Conservation (phyloP, 2,329 filamentous ascomycete species). For the Calonectria naviculata region DNA sequence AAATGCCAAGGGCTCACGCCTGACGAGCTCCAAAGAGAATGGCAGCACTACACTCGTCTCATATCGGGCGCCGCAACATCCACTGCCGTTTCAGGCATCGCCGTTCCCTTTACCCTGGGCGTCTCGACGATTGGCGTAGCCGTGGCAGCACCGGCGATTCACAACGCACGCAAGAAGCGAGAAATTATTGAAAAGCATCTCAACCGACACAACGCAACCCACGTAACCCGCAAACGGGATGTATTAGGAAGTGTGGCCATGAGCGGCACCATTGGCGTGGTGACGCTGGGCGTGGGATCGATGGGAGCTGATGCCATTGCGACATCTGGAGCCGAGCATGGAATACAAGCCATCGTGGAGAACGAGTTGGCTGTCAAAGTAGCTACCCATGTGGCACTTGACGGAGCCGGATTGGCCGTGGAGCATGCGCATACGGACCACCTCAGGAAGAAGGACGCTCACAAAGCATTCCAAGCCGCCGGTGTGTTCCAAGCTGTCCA, state of each 20-base stretch:
- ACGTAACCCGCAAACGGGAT: slow-evolving; percentile 53
- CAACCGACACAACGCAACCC: slow-evolving; percentile 44
- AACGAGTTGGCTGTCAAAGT: slow-evolving; percentile 50
- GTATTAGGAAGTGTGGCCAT: slow-evolving; percentile 52
- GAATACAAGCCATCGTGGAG: slow-evolving; percentile 38
- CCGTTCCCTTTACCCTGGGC: slow-evolving; percentile 51
- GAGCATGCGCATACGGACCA: slow-evolving; percentile 50
- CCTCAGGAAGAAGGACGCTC: slow-evolving; percentile 47
- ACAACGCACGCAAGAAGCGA: slow-evolving; percentile 55
- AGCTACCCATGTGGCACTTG: slow-evolving; percentile 49
- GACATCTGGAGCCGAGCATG: slow-evolving; percentile 49
- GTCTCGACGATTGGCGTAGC: slow-evolving; percentile 52
- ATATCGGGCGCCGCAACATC: slow-evolving; percentile 52
- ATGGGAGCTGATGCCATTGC: slow-evolving; percentile 49
- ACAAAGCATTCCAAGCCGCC: slow-evolving; percentile 46
- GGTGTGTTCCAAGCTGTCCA: slow-evolving; percentile 45
- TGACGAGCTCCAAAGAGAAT: slow-evolving; percentile 52
- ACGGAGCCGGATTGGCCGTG: slow-evolving; percentile 47
- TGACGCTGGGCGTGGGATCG: slow-evolving; percentile 49
- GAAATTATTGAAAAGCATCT: slow-evolving; percentile 54
- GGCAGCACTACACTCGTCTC: slow-evolving; percentile 56
- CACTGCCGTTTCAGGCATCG: slow-evolving; percentile 51
- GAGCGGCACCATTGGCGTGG: slow-evolving; percentile 48
- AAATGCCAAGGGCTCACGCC: slow-evolving; percentile 50
- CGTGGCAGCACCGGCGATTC: slow-evolving; percentile 51